Evolutionary conservation across 192 early-diverging fungal species (phyloP), one percentile per base, ranked within the genome.

Genomic region (Coemansia guatemalensis): DNA sequence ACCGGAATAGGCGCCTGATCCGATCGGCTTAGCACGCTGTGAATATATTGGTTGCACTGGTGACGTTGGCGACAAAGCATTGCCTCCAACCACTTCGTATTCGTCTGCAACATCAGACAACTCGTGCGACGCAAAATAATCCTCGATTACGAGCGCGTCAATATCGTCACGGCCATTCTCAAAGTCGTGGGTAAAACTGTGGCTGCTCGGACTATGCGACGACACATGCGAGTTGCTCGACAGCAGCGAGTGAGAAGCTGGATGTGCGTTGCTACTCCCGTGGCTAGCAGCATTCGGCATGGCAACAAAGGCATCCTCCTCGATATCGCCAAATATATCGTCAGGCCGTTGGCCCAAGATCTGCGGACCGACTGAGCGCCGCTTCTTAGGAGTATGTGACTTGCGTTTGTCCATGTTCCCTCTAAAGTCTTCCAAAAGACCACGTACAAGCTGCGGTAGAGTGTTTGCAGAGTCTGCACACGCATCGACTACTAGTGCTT

Each of bases 291-390:
- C 47, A 17, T 12, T 39, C 14, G 75, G 49, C 4, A 68, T 27
- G 12, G 50, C 22, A 6, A 63, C 69, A 72, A 81, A 81, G 4
- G 79, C 58, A 29, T 81, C 70, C 14, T 81, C 74, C 12, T 75
- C 79, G 20, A 81, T 63, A 29, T 81, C 79, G 55, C 67, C 79
- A 63, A 81, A 81, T 24, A 81, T 68, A 30, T 76, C 64, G 39
- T 58, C 65, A 4, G 72, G 56, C 21, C 51, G 29, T 56, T 80
- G 60, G 30, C 65, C 78, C 17, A 80, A 47, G 33, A 74, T 62
- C 11, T 68, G 79, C 17, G 74, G 73, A 12, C 56, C 67, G 18
- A 25, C 48, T 1, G 22, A 18, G 17, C 53, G 60, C 56, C 23
- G n/a, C 53, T 25, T 56, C 5, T 53, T 58, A 3, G 33, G 21